Evolutionary conservation across 805 yeast genomes (phyloP), one percentile per base, ranked within the genome.

Genomic region (Cyberlindnera saturnus): DNA sequence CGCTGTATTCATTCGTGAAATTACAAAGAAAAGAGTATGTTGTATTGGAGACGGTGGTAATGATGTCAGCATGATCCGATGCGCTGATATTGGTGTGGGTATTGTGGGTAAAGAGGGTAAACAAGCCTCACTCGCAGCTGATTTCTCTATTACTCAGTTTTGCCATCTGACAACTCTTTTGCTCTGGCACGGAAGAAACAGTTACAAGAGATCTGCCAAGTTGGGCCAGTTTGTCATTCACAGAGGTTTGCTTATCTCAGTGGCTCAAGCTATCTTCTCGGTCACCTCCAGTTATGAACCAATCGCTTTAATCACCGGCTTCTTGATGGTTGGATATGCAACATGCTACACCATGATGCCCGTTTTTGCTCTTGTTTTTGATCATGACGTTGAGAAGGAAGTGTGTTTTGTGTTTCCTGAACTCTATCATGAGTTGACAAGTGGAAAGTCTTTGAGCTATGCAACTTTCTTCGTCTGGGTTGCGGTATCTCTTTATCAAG

Each of bases 41-140:
- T 93, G 98, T 59, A 95, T 93, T 52, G 99, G 99, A 44, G 99
- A 93, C 64, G 99, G 99, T 56, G 99, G 99, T 55, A 93, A 93
- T 58, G 99, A 93, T 65, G 99, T 93, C 30, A 86, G 95, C 55
- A 93, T 93, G 99, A 93, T 93, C 52, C 99, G 93, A 65, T 84
- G 95, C 52, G 99, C 99, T 0, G 96, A 95, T 67, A 96, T 93
- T 9, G 99, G 99, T 46, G 96, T 93, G 26, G 99, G 99, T 44
- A 93, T 93, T 52, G 99, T 93, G 17, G 99, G 99, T 32, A 93
- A 93, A 63, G 99, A 93, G 62, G 99, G 99, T 31, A 84, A 83
- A 49, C 99, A 93, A 63, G 99, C 99, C 0, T 88, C 96, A 0
- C 69, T 93, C 41, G 96, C 98, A 5, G 98, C 99, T 1, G 99